phyloP scores from a whole-genome alignment of 345 rosid genomes.

The Syzygium aqueum region DNA sequence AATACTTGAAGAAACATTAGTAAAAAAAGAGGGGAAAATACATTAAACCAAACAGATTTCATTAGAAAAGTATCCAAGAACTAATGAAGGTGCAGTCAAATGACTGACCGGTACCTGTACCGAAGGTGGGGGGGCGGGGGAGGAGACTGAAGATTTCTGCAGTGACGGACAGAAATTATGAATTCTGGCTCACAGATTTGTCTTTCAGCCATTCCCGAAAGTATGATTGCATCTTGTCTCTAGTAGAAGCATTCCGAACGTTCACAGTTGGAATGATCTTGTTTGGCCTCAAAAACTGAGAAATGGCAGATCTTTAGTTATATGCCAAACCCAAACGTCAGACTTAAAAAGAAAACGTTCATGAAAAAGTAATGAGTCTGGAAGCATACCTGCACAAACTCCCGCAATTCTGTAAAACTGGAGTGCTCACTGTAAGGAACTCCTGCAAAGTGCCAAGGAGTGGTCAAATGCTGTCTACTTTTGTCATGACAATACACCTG shows the following conservation, averaged over 20 bases:
- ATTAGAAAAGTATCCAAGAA: not conserved
- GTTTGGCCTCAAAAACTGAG: slow-evolving; percentile 57
- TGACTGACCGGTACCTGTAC: not conserved
- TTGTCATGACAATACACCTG: not conserved
- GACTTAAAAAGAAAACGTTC: not conserved
- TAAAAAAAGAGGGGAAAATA: not conserved
- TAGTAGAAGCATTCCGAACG: slow-evolving; percentile 38
- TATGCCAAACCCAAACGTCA: not conserved
- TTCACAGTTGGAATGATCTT: slow-evolving; percentile 82
- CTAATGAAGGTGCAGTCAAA: not conserved
- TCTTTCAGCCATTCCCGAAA: slow-evolving; percentile 60
- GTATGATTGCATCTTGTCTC: slow-evolving; percentile 68
- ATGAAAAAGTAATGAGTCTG: not conserved
- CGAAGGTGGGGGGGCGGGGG: not conserved
- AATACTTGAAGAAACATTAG: not conserved
- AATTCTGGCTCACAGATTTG: not conserved
- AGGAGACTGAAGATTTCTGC: not conserved
- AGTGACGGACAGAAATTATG: not conserved
- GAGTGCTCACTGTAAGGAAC: slow-evolving; percentile 86
- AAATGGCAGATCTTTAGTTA: not conserved
- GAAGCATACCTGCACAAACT: slow-evolving; percentile 55
- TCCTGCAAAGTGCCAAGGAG: slow-evolving; percentile 26
- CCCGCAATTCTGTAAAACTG: slow-evolving; percentile 63
- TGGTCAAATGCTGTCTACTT: not conserved
- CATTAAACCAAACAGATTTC: not conserved